Conservation (phyloP, 2,329 filamentous ascomycete species). For the Aspergillus ruber region DNA sequence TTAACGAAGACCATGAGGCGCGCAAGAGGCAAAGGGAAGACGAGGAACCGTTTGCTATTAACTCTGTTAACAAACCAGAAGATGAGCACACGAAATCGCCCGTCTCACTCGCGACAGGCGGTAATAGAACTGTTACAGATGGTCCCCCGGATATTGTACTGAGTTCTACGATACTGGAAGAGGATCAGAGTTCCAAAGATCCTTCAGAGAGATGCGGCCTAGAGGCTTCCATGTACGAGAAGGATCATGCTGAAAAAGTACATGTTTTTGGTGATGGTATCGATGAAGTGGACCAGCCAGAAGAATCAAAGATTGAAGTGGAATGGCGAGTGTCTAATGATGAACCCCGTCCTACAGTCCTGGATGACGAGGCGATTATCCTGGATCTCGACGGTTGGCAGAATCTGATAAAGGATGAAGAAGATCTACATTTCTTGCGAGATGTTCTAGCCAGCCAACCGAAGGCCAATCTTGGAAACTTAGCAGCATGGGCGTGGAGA, state of each 20-base stretch:
- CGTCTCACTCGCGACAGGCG: constrained; percentile 28
- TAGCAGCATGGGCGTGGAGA: constrained; percentile 62
- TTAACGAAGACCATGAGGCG: constrained; percentile 60
- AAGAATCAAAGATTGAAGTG: constrained; percentile 44
- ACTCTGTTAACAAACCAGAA: constrained; percentile 48
- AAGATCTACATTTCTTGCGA: constrained; percentile 55
- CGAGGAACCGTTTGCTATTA: constrained; percentile 68
- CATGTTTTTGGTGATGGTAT: constrained; percentile 11
- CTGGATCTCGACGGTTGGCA: constrained; percentile 68
- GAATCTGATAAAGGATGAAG: constrained; percentile 61
- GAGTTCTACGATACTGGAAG: not conserved
- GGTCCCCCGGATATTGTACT: not conserved
- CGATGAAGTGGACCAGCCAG: constrained; percentile 25
- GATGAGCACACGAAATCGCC: constrained; percentile 38
- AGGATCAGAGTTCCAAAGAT: not conserved
- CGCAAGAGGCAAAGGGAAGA: constrained; percentile 80
- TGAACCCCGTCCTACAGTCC: constrained; percentile 57
- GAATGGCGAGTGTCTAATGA: constrained; percentile 56
- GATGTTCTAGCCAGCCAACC: constrained; percentile 44
- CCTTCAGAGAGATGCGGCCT: no score
- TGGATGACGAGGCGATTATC: constrained; percentile 58
- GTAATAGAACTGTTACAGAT: not conserved
- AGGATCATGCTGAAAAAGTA: not conserved
- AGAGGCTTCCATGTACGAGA: no score
- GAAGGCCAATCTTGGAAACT: constrained; percentile 49